Percentiles rank a stretch among this genome's conserved stretches.
phyloP scores from a whole-genome alignment of 257 asterid genomes.

The Salvia miltiorrhiza region DNA sequence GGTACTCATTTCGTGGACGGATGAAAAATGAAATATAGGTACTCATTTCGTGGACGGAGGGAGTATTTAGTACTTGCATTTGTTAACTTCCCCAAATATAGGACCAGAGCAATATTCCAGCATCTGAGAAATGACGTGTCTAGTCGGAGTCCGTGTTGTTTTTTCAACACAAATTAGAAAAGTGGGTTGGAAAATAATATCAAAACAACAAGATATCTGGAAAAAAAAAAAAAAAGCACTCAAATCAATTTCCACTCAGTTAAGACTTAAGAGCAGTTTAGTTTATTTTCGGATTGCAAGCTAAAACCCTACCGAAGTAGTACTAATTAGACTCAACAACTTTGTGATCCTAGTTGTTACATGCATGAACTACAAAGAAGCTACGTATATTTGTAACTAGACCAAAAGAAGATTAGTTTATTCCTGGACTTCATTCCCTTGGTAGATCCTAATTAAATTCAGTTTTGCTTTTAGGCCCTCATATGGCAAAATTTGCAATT shows the following conservation, averaged over 20 bases:
- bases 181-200: neutral
- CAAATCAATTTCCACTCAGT: neutral
- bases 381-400: neutral
- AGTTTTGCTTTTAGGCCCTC: slow-evolving; percentile 63
- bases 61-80: neutral
- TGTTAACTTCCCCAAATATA: neutral
- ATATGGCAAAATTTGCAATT: slow-evolving; percentile 80
- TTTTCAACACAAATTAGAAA: neutral
- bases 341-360: slow-evolving; percentile 5
- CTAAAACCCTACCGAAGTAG: neutral
- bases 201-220: neutral
- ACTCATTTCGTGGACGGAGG: too few species aligned
- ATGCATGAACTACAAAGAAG: neutral
- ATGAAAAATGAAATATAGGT: too few species aligned
- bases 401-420: neutral
- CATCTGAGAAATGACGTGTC: neutral
- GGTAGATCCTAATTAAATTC: slow-evolving; percentile 27
- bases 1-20: too few species aligned
- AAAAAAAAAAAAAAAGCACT: neutral
- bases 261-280: slow-evolving; percentile 14
- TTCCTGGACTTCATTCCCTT: neutral
- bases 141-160: neutral
- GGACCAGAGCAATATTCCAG: neutral
- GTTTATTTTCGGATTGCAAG: neutral
- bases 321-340: neutral